phyloP scores from a whole-genome alignment of 176 grass and related monocot species.

The Secale cereale region DNA sequence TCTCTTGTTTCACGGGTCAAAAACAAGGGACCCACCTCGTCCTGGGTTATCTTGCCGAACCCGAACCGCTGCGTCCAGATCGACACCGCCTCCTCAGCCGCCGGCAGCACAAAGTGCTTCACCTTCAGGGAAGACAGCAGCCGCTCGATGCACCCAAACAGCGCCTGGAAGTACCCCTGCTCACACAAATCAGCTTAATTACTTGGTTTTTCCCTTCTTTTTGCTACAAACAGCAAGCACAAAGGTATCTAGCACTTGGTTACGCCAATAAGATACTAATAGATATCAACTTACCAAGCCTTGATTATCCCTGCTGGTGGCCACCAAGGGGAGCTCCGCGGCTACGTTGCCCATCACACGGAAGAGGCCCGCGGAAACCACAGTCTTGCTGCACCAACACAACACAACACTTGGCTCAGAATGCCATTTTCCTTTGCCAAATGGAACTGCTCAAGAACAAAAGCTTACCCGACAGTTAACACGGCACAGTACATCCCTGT shows the following conservation, averaged over 20 bases:
- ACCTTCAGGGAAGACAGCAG: conserved; percentile 62
- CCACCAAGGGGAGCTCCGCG: conserved; percentile 77
- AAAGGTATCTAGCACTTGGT: not conserved
- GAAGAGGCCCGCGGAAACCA: conserved; percentile 75
- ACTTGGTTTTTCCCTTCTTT: not conserved
- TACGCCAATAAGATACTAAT: conserved; percentile 14
- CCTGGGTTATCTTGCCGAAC: conserved; percentile 66
- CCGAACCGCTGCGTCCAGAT: conserved; percentile 90
- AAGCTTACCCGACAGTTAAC: conserved; percentile 65
- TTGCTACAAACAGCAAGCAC: not conserved
- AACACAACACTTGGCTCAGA: conserved; percentile 12
- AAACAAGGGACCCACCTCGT: conserved; percentile 80
- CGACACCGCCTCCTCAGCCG: conserved; percentile 75
- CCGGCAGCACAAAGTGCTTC: conserved; percentile 85
- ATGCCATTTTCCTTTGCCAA: not conserved
- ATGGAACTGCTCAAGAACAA: not conserved
- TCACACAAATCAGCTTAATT: not conserved
- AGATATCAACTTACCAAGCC: conserved; percentile 52
- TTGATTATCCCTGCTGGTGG: conserved; percentile 63
- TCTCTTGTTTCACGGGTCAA: no score
- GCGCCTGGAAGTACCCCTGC: conserved; percentile 86
- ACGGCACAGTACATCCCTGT: conserved; percentile 89
- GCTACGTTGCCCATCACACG: conserved; percentile 62
- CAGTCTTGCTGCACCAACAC: conserved; percentile 48
- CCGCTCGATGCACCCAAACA: conserved; percentile 67